Base-by-base conservation (phyloP, 1,139 yeast species). In the Diutina sp. region DNA sequence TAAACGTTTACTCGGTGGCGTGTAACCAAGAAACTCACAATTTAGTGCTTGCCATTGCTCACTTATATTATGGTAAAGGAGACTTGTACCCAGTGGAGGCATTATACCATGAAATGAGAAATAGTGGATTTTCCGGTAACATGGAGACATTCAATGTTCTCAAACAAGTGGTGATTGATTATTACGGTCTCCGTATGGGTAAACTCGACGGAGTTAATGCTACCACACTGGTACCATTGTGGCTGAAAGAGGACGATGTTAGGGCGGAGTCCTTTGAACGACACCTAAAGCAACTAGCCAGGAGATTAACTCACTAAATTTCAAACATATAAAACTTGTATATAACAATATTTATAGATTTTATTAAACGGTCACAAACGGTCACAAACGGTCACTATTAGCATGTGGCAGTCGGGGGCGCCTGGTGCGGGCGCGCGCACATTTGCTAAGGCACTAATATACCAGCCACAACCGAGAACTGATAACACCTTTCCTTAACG, bases 21-120 rank as follows among this genome's bases (percentile, higher is more conserved):
- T 73, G 77, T 61, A 74, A 74, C 61, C 79, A 76, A 62, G 71
- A 68, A 41, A 74, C 80, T 1, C 76, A 72, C 59, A 76, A 76
- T 60, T 74, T 74, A 59, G 65, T 75, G 7, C 62, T 76, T 51
- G 66, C 70, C 57, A 64, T 69, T n/a, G 63, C 66, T 48, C 75
- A 79, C 78, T 64, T 75, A 0, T 75, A 64, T 61, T 63, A 65
- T 55, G 79, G 79, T 6, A 73, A 72, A 60, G 62, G 72, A 25
- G 70, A 69, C 56, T 63, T 76, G 46, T 69, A 69, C 59, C 70
- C 68, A 18, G 65, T 76, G 46, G 79, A 75, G 61, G 68, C 67
- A 59, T 61, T 67, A 0, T 64, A 63, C 46, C 64, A 66, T 50
- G 79, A 76, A 61, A 76, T 76, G 80, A 61, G 66, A 48, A 72